Evolutionary conservation across 768 basidiomycete genomes (phyloP).

Genomic region (Xerocomus brunneocitrinus): DNA sequence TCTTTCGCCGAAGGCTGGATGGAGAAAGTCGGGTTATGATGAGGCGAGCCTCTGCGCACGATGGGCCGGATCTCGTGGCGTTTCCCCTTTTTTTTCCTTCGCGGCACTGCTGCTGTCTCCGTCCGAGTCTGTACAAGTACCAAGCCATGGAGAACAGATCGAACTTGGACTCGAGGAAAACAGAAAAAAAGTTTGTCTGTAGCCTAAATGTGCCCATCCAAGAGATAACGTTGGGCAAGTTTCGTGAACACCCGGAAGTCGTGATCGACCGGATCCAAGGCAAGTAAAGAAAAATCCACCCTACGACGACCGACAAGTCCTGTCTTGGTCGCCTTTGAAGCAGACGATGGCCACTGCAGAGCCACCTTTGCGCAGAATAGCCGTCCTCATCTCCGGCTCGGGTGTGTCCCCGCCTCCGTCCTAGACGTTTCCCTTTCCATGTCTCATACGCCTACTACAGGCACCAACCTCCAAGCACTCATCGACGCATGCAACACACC

Average conservation of each 20-base stretch:
- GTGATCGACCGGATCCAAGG: neutral
- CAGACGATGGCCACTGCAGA: neutral
- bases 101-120: neutral
- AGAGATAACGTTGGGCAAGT: neutral
- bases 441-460: constrained; percentile 37
- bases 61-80: neutral
- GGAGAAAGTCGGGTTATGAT: neutral
- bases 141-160: neutral
- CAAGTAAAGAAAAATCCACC: neutral
- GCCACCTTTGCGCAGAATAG: constrained; percentile 34
- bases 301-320: neutral
- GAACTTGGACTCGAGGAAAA: neutral
- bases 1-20: neutral
- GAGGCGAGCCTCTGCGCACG: neutral
- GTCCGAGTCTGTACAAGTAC: neutral
- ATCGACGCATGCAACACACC: constrained; percentile 83
- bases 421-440: neutral
- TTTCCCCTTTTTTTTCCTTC: neutral
- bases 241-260: neutral
- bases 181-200: neutral
- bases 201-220: neutral
- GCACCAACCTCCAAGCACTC: constrained; percentile 93
- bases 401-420: constrained; percentile 32
- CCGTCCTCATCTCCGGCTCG: constrained; percentile 64
- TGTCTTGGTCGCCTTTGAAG: neutral